These are phyloP conservation scores for Xylariaceae sp. DNA, from an alignment of 2,329 filamentous ascomycete genomes.

Conservation along the genomic window DNA sequence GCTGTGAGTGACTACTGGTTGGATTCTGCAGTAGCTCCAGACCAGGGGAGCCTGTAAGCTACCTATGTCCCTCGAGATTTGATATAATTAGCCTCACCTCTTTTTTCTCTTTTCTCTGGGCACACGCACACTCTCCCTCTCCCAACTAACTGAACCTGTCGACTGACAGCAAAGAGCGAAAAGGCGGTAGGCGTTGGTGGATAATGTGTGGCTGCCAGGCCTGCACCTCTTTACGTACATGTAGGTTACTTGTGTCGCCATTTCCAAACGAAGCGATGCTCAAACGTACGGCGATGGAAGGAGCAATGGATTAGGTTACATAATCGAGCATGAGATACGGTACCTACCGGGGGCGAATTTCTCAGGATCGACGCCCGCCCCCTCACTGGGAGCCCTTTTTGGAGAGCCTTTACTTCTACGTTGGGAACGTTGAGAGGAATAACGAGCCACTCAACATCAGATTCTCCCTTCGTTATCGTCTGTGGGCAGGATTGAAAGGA, in stretches of 20 bases:
- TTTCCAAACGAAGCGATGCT: too few relatives aligned
- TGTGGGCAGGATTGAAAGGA: too few relatives aligned
- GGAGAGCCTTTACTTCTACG: slow-evolving; percentile 12
- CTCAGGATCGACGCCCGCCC: slow-evolving; percentile 20
- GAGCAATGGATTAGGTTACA: too few relatives aligned
- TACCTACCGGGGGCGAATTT: slow-evolving; percentile 25
- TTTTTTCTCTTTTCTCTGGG: slow-evolving; percentile 14
- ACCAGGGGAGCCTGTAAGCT: slow-evolving; percentile 25
- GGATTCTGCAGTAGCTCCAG: slow-evolving; percentile 32
- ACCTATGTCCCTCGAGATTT: slow-evolving; percentile 30
- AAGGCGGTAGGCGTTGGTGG: slow-evolving; percentile 14
- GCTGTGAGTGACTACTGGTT: slow-evolving; percentile 27
- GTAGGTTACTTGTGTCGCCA: too few relatives aligned
- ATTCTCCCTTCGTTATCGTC: too few relatives aligned
- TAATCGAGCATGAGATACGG: too few relatives aligned
- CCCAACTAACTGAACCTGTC: too few relatives aligned
- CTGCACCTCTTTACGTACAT: not conserved
- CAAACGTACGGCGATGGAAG: too few relatives aligned
- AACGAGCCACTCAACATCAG: slow-evolving; percentile 9
- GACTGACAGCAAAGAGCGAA: slow-evolving; percentile 21
- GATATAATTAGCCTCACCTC: slow-evolving; percentile 37
- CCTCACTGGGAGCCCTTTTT: slow-evolving; percentile 12
- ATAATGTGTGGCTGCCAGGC: not conserved
- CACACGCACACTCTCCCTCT: slow-evolving; percentile 4
- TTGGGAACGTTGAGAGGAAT: slow-evolving; percentile 12